Conservation (phyloP, 805 yeast genomes). For the Metschnikowia vanudenii region DNA sequence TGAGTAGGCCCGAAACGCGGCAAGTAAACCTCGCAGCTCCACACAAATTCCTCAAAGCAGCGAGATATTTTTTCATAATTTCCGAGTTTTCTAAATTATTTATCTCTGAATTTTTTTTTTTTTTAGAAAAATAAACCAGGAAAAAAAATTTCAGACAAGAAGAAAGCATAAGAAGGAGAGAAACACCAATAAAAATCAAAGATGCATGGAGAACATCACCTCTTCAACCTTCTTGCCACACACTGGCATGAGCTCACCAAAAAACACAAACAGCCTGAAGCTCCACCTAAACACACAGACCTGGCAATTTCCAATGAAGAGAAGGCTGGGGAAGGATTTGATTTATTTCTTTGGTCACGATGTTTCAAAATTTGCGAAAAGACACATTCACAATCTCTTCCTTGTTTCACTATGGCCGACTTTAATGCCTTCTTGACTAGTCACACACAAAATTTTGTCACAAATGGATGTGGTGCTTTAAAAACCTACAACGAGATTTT, state of each 20-base stretch:
- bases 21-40: too few species aligned
- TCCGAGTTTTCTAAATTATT: too few species aligned
- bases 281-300: neutral
- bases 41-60: too few species aligned
- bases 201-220: conserved; percentile 8
- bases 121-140: too few species aligned
- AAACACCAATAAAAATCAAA: neutral
- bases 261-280: conserved; percentile 1
- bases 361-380: conserved; percentile 9
- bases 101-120: too few species aligned
- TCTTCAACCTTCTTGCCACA: conserved; percentile 8
- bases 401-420: conserved; percentile 15
- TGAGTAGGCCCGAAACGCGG: too few species aligned
- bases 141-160: too few species aligned
- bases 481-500: conserved; percentile 11
- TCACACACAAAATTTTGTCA: conserved; percentile 6
- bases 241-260: conserved; percentile 10
- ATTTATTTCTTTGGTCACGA: conserved; percentile 7
- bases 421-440: conserved; percentile 10
- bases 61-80: too few species aligned
- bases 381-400: conserved; percentile 7
- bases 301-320: neutral
- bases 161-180: neutral
- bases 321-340: conserved; percentile 1
- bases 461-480: conserved; percentile 11